These are phyloP conservation scores for Agrocybe pediades DNA, from an alignment of 768 basidiomycete species.

Conservation along the genomic window DNA sequence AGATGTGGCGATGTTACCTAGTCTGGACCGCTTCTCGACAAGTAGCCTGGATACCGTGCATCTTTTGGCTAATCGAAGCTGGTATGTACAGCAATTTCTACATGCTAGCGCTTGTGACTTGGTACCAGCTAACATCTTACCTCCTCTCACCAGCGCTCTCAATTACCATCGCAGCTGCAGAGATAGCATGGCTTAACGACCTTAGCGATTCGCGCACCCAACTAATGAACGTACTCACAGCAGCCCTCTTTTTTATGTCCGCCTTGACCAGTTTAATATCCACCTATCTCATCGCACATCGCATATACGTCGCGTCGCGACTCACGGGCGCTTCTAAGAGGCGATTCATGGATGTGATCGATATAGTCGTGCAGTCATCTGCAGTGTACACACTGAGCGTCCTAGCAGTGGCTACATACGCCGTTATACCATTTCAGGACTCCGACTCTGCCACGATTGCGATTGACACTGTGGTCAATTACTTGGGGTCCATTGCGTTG, in stretches of 20 bases:
- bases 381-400: not conserved
- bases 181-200: too few relatives aligned
- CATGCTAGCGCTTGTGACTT: too few relatives aligned
- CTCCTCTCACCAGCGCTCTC: too few relatives aligned
- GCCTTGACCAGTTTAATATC: not conserved
- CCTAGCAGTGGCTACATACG: not conserved
- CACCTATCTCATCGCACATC: constrained; percentile 4
- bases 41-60: too few relatives aligned
- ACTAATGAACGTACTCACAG: not conserved
- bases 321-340: not conserved
- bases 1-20: too few relatives aligned
- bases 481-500: not conserved
- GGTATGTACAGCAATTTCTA: too few relatives aligned
- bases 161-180: too few relatives aligned
- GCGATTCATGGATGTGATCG: not conserved
- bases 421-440: not conserved
- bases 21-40: too few relatives aligned
- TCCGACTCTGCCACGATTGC: not conserved
- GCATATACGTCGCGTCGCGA: not conserved
- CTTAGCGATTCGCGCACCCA: too few relatives aligned
- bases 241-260: constrained; percentile 4
- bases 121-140: too few relatives aligned
- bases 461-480: not conserved
- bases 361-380: constrained; percentile 5
- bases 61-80: too few relatives aligned